Evolutionary conservation across 23 red algal genomes (phyloP), one percentile per base, ranked within the genome.

Genomic region (Gracilaria gracilis): DNA sequence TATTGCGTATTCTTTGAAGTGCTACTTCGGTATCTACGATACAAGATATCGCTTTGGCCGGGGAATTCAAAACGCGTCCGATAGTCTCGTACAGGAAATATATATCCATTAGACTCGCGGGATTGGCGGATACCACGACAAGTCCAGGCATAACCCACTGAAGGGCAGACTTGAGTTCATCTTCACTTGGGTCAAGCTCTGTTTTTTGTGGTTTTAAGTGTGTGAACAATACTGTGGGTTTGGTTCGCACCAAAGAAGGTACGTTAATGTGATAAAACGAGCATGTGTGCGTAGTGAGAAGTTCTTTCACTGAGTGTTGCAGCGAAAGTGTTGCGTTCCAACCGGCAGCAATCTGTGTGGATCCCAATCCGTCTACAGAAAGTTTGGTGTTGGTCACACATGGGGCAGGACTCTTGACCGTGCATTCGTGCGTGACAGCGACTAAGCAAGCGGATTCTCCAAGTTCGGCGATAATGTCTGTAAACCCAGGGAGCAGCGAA

Each of bases 391-490:
- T 34, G 19, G 90, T 93, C 11, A 84, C 90, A 28, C 35, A 75
- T 33, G 73, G 73, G 34, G 51, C 28, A 21, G 28, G 40, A 48
- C 31, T n/a, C 21, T 36, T 16, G 32, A 55, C 17, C 19, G 90
- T 80, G 81, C 90, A 93, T 46, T 93, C 90, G 66, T 93, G 90
- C 25, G 62, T 58, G 66, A 54, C 49, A 35, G 90, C 90, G 66
- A 77, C 80, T 14, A 93, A 47, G 49, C 61, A 42, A 42, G 62
- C 50, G 17, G 48, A 44, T 15, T 62, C 44, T 37, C 29, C 29
- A 35, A 85, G 69, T 35, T 93, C 90, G 70, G 61, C 34, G 25
- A 93, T 29, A 47, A 93, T 65, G 50, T 93, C 90, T 1, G 90
- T 93, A 3, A 93, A 81, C 29, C 51, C 67, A 19, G 90, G 90